Evolutionary conservation across 2,329 filamentous ascomycete species (phyloP), one percentile per base, ranked within the genome.

Genomic region (Talaromyces sp.): DNA sequence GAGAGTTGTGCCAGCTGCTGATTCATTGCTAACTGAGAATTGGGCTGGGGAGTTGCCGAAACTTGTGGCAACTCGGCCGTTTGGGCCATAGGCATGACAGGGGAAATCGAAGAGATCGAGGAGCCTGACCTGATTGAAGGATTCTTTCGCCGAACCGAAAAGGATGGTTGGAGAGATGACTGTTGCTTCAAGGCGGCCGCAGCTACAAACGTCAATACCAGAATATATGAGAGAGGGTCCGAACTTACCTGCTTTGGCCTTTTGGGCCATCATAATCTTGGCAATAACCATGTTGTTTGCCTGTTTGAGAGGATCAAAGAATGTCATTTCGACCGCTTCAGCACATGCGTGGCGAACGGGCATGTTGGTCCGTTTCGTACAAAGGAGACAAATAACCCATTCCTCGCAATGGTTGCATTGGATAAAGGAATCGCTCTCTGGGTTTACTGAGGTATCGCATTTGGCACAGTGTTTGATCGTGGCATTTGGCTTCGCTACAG

Each of bases 291-390:
- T 27, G 2, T 63, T 58, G 5, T 62, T 63, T 8, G 59, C 64
- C 34, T 56, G 59, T 11, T 63, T 58, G 5, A 63, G 13, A 13
- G 64, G 64, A 59, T 66, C 64, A 17, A 59, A 66, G 15, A 66
- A 51, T 6, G 43, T 66, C 64, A 66, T 66, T 29, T 66, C 60
- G 8, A 66, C 54, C 45, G 59, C 59, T 54, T 66, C 53, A 25
- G 45, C 29, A 38, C 64, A 66, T 2, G 60, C 54, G 25, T 66
- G 64, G 13, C 64, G 60, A 17, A 66, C 64, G 2, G 64, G 64
- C 15, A 66, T 61, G 27, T 66, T 66, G 25, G 59, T 61, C 29
- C 61, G 61, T 49, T 66, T 66, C 4, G 64, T 66, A 34, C 64
- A 66, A 3, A 58, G 43, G 11, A 63, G 53, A 53, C 64, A 66